Conservation (phyloP, 331 rosid genomes). For the Acacia concinna region DNA sequence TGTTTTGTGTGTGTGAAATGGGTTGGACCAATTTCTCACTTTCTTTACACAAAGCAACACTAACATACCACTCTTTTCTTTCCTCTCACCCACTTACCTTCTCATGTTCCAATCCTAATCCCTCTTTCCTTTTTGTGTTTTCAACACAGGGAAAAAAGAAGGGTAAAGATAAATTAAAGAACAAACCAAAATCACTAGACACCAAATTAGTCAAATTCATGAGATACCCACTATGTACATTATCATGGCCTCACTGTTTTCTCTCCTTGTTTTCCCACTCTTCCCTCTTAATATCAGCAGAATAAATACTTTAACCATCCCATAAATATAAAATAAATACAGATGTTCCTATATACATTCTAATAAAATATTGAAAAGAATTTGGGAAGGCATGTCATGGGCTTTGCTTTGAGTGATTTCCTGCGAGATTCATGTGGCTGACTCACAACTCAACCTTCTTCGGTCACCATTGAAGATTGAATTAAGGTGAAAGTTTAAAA, state of each 20-base stretch:
- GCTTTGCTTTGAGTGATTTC: slow-evolving; percentile 9
- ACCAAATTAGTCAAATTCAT: slow-evolving; percentile 67
- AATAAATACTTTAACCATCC: neutral
- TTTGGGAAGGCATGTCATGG: neutral
- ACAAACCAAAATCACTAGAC: slow-evolving; percentile 36
- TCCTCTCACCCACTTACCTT: neutral
- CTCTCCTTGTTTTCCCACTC: slow-evolving; percentile 15
- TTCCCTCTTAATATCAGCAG: neutral
- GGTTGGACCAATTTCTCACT: slow-evolving; percentile 34
- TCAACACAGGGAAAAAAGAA: neutral
- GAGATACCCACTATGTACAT: slow-evolving; percentile 66
- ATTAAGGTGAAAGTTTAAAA: slow-evolving; percentile 18
- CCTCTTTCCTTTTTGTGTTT: neutral
- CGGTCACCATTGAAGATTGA: slow-evolving; percentile 26
- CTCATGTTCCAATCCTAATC: slow-evolving; percentile 4
- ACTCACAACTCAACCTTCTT: slow-evolving; percentile 31
- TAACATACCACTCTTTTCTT: neutral
- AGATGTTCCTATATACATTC: neutral
- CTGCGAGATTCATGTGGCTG: slow-evolving; percentile 33
- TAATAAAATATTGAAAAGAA: neutral
- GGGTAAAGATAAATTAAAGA: neutral
- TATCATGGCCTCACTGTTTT: slow-evolving; percentile 42
- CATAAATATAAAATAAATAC: neutral
- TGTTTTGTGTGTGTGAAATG: neutral
- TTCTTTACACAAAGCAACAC: slow-evolving; percentile 9